These are phyloP conservation scores for Rhynchosporium graminicola DNA, from an alignment of 2,329 filamentous ascomycete genomes.

Conservation along the genomic window DNA sequence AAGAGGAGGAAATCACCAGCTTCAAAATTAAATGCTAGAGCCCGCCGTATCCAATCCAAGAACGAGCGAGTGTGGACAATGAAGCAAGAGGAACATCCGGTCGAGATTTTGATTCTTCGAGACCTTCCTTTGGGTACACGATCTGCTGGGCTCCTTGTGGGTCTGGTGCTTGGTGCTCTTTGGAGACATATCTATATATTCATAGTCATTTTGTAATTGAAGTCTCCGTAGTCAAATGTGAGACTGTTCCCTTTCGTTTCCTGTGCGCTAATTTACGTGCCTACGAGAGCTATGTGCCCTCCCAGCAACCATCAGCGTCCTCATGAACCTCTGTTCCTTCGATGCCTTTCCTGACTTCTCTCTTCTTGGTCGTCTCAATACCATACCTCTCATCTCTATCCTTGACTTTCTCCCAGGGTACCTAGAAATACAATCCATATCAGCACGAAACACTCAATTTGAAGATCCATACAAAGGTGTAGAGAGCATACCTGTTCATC, in stretches of 20 bases:
- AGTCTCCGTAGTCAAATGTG: neutral
- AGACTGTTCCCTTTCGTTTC: neutral
- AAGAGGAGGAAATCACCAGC: conserved; percentile 26
- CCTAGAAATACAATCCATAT: neutral
- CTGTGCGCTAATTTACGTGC: neutral
- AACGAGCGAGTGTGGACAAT: conserved; percentile 57
- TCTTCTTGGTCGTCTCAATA: conserved; percentile 53
- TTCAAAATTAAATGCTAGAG: conserved; percentile 53
- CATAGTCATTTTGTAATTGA: neutral
- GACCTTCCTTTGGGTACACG: conserved; percentile 39
- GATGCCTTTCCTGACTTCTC: conserved; percentile 53
- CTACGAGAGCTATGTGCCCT: conserved; percentile 22
- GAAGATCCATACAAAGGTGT: neutral
- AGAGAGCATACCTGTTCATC: conserved; percentile 46
- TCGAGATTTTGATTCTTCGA: conserved; percentile 42
- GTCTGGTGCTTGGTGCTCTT: conserved; percentile 39
- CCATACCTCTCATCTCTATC: conserved; percentile 54
- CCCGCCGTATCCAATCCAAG: conserved; percentile 52
- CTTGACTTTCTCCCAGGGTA: conserved; percentile 22
- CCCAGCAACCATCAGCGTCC: conserved; percentile 52
- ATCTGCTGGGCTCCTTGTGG: conserved; percentile 35
- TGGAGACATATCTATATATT: conserved; percentile 45
- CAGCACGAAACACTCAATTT: neutral
- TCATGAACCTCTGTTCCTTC: conserved; percentile 48
- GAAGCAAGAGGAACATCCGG: conserved; percentile 53